Conservation (phyloP, 495 filamentous ascomycete genomes). For the Talaromyces ruber region DNA sequence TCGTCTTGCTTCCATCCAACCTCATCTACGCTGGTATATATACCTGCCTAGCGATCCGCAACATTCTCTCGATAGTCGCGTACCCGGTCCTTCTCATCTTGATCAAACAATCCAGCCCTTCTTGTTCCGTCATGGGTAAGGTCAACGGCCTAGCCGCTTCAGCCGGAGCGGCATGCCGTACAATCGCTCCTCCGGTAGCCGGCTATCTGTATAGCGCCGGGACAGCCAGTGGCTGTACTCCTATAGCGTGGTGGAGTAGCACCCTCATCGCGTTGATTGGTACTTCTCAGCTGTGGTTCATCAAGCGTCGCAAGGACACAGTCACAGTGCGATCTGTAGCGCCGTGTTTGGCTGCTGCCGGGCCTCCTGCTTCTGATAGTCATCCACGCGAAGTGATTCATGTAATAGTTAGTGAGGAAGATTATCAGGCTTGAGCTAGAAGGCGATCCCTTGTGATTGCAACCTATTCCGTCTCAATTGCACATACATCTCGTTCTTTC, state of each 20-base stretch:
- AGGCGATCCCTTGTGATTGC: neutral
- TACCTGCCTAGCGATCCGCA: conserved; percentile 59
- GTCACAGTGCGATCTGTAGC: conserved; percentile 26
- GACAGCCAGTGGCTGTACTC: conserved; percentile 57
- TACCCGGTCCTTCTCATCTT: conserved; percentile 76
- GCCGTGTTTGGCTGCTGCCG: conserved; percentile 13
- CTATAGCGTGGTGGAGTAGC: conserved; percentile 72
- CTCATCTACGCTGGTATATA: conserved; percentile 64
- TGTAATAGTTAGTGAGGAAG: conserved; percentile 17
- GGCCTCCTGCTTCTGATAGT: conserved; percentile 15
- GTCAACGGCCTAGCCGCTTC: conserved; percentile 78
- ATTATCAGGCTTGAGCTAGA: neutral
- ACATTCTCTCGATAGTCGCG: conserved; percentile 65
- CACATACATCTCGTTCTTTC: neutral
- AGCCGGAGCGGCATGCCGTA: conserved; percentile 68
- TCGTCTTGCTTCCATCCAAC: conserved; percentile 52
- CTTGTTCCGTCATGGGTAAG: conserved; percentile 56
- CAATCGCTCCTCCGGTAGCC: conserved; percentile 65
- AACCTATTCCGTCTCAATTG: neutral
- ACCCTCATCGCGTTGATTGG: conserved; percentile 60
- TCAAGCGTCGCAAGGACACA: conserved; percentile 42
- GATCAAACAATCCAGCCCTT: conserved; percentile 74
- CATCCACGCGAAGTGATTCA: conserved; percentile 22
- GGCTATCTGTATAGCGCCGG: conserved; percentile 68
- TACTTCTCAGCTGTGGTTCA: conserved; percentile 58